Base-by-base conservation (phyloP, 2,329 filamentous ascomycete species). In the Cercospora brassicicola region DNA sequence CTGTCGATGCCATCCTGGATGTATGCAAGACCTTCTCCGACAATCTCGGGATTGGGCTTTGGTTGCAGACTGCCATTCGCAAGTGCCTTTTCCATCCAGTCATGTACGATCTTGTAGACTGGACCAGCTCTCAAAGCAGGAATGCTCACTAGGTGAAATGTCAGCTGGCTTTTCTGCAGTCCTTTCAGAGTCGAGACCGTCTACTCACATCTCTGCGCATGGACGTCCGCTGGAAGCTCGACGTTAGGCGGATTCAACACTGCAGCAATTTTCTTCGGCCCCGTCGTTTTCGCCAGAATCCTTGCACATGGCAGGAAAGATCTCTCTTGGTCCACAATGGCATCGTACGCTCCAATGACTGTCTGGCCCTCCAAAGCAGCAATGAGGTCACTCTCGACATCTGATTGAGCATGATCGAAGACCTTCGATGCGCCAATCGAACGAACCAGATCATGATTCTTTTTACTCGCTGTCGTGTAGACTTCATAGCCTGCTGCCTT, bases 1-100 rank as follows among this genome's bases (percentile, higher is more conserved):
- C 60, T 61, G 57, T 73, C 73, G 4, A 71, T 10, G 0, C 66
- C 73, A 15, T 56, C 31, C 18, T 74, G 72, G n/a, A 73, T 36
- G 36, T 42, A 42, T 6, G n/a, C 36, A 2, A 42, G 15, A 3
- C 36, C 36, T 6, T n/a, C 15, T 8, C 36, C 36, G 5, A 42
- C 36, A 15, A n/a, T 42, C 36, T 42, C 36, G 36, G 36, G 36
- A 9, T 42, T 6, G 6, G 36, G 36, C 36, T 42, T 42, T 2
- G 36, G 36, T n/a, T 42, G 36, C 1, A 42, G 36, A 39, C 61
- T 65, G 2, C 69, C 70, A 20, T 69, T 31, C 15, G 48, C 63
- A 13, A 74, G 64, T 11, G 70, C 69, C 20, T 48, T 51, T 10
- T 66, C 42, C 63, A 72, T 26, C 62, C 69, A 74, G 6, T 62